A percentile compares a stretch with the other conserved stretches of the same genome.
phyloP scores from a whole-genome alignment of 345 rosid genomes.

The Aquilaria yunnanensis region DNA sequence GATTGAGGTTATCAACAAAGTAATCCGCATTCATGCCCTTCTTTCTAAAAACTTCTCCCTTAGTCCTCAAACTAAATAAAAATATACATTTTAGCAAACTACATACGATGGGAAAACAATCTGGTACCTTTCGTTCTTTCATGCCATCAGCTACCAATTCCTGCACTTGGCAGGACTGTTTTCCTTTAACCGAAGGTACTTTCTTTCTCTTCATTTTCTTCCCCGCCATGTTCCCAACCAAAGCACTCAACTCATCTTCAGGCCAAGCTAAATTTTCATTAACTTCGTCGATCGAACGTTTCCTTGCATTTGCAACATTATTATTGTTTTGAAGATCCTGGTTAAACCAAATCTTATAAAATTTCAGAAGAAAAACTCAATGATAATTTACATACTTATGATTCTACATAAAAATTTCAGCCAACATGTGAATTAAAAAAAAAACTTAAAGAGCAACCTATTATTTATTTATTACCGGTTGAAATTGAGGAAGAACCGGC shows the following conservation, averaged over 20 bases:
- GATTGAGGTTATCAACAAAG: too few species aligned
- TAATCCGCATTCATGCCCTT: background rate
- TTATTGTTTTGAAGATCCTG: conserved; percentile 16
- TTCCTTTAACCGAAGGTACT: conserved; percentile 10
- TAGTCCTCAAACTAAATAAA: background rate
- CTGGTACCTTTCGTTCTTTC: conserved; percentile 17
- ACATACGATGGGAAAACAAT: background rate
- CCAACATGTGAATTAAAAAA: background rate
- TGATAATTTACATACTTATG: background rate
- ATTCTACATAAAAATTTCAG: background rate
- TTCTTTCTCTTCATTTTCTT: conserved; percentile 27
- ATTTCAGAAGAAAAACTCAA: background rate
- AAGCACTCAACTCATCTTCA: background rate
- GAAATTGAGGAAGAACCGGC: conserved; percentile 16
- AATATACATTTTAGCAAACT: background rate
- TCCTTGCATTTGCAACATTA: conserved; percentile 15
- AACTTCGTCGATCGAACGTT: conserved; percentile 12
- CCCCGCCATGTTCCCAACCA: conserved; percentile 10
- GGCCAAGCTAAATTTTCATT: background rate
- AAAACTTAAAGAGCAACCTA: background rate
- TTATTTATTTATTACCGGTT: conserved; percentile 8
- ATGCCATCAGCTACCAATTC: conserved; percentile 1
- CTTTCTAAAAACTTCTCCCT: background rate
- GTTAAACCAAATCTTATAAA: background rate
- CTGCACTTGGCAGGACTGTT: conserved; percentile 11